Evolutionary conservation across 345 rosid genomes (phyloP).

Genomic region (Dovyalis caffra): DNA sequence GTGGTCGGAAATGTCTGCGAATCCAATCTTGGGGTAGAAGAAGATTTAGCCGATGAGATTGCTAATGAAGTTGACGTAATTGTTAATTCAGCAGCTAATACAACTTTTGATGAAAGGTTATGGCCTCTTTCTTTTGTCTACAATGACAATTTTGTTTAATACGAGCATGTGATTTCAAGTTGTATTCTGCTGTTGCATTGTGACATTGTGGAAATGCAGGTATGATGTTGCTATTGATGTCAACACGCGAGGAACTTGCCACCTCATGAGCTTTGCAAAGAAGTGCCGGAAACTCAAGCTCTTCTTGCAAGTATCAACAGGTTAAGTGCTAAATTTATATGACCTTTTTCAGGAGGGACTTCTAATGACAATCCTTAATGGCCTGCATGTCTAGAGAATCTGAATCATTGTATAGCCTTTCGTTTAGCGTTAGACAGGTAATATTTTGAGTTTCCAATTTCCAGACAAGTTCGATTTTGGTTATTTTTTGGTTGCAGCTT

Average conservation of each 20-base stretch:
- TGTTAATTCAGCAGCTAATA: slow-evolving; percentile 79
- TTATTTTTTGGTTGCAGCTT: slow-evolving; percentile 45
- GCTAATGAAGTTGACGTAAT: slow-evolving; percentile 63
- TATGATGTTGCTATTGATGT: slow-evolving; percentile 73
- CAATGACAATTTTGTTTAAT: not conserved
- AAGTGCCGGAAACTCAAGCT: slow-evolving; percentile 66
- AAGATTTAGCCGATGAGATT: slow-evolving; percentile 53
- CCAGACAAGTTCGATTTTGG: not conserved
- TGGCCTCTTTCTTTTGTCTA: not conserved
- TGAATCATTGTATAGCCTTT: not conserved
- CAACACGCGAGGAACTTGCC: slow-evolving; percentile 67
- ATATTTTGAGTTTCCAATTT: not conserved
- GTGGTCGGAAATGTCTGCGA: slow-evolving; percentile 73
- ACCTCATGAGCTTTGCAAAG: slow-evolving; percentile 69
- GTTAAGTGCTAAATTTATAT: slow-evolving; percentile 6
- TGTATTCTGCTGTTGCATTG: not conserved
- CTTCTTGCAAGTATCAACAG: slow-evolving; percentile 80
- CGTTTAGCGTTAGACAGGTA: not conserved
- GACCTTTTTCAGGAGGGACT: not conserved
- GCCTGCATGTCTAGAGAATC: not conserved
- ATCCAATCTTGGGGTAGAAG: slow-evolving; percentile 64
- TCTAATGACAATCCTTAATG: not conserved
- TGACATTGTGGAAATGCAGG: slow-evolving; percentile 35
- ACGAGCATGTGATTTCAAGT: not conserved
- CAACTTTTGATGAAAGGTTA: slow-evolving; percentile 53